Conservation (phyloP, 768 basidiomycete genomes). For the Lanmaoa rubissima region DNA sequence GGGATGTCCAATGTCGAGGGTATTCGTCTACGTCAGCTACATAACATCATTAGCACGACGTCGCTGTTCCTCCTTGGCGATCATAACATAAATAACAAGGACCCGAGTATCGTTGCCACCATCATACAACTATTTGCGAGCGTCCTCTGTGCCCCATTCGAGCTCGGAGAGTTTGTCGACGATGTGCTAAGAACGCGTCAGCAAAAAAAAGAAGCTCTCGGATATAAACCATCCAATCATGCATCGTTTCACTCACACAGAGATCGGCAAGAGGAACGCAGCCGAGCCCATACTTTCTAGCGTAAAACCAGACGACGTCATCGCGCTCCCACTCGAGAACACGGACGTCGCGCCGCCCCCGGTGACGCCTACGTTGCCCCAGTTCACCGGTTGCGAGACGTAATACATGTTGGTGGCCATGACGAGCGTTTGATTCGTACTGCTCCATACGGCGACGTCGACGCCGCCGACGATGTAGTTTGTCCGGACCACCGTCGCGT, state of each 20-base stretch:
- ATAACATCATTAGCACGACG: background rate
- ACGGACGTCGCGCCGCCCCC: background rate
- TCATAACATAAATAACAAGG: conserved; percentile 1
- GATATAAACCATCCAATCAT: background rate
- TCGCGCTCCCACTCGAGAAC: conserved; percentile 16
- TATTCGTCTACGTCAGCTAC: background rate
- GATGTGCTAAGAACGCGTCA: background rate
- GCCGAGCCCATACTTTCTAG: conserved; percentile 19
- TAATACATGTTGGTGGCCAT: conserved; percentile 53
- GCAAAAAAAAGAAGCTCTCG: background rate
- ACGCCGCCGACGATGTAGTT: conserved; percentile 42
- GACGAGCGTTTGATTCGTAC: conserved; percentile 43
- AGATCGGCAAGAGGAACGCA: conserved; percentile 13
- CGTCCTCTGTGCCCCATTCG: background rate
- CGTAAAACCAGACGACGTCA: conserved; percentile 15
- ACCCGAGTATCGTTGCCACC: background rate
- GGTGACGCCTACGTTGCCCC: conserved; percentile 28
- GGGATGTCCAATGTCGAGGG: too few relatives aligned
- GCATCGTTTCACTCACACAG: conserved; percentile 12
- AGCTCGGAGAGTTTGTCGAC: background rate
- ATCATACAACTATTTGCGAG: background rate
- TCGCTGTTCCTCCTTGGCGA: background rate
- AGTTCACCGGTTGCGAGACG: conserved; percentile 31
- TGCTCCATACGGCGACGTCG: conserved; percentile 53
- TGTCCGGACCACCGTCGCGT: conserved; percentile 38